Conservation (phyloP, 768 basidiomycete genomes). For the Pisolithus orientalis region DNA sequence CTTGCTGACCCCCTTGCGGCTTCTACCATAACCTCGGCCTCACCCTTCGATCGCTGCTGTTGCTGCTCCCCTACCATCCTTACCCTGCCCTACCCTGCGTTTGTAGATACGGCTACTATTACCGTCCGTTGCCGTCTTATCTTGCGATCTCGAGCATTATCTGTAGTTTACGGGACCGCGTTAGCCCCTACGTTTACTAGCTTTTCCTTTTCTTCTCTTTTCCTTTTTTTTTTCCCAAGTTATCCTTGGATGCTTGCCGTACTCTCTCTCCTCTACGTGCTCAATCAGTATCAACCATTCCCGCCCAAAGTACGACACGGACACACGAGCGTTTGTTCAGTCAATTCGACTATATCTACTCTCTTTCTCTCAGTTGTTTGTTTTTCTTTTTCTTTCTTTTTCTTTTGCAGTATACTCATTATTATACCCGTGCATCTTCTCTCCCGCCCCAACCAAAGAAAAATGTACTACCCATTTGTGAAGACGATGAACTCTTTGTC, state of each 20-base stretch:
- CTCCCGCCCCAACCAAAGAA: not conserved
- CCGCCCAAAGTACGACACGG: not conserved
- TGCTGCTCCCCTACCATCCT: not conserved
- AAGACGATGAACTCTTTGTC: no score
- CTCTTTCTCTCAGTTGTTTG: constrained; percentile 40
- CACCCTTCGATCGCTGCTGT: not conserved
- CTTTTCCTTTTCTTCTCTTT: not conserved
- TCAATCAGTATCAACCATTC: constrained; percentile 28
- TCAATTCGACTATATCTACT: not conserved
- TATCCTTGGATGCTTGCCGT: no score
- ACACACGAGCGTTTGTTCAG: not conserved
- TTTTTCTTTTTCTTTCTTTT: constrained; percentile 50
- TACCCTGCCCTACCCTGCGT: not conserved
- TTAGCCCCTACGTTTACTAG: not conserved
- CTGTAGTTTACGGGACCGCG: constrained; percentile 54
- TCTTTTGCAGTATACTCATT: constrained; percentile 31
- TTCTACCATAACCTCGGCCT: not conserved
- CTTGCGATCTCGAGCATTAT: constrained; percentile 39
- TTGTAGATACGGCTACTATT: not conserved
- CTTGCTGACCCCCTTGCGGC: not conserved
- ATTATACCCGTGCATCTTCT: constrained; percentile 24
- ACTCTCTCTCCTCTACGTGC: constrained; percentile 4
- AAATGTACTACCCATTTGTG: not conserved
- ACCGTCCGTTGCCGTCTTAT: not conserved
- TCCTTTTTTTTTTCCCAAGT: not conserved